Conservation (phyloP, 768 basidiomycete genomes). For the Auricularia cornea region DNA sequence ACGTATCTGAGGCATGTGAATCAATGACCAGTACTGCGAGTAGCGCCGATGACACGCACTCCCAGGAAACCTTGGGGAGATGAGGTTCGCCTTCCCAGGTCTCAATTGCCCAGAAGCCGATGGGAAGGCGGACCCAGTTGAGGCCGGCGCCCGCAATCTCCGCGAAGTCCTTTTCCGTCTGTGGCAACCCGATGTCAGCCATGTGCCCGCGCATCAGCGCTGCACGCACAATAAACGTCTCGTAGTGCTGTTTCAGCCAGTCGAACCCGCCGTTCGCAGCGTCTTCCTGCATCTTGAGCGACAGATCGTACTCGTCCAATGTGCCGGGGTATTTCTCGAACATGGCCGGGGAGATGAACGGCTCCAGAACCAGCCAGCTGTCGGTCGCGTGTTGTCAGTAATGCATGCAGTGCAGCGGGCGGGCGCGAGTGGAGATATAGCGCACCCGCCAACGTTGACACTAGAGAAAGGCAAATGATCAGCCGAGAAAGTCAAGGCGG, state of each 20-base stretch:
- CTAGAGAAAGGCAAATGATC: constrained; percentile 19
- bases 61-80: constrained; percentile 73
- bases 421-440: constrained; percentile 35
- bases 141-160: constrained; percentile 89
- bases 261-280: constrained; percentile 55
- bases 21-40: background rate
- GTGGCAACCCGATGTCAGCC: constrained; percentile 1
- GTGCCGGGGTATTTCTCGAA: constrained; percentile 56
- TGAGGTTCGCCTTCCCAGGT: constrained; percentile 72
- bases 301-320: constrained; percentile 79
- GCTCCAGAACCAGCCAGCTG: constrained; percentile 66
- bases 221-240: constrained; percentile 77
- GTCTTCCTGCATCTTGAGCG: constrained; percentile 57
- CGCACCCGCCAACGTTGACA: constrained; percentile 95
- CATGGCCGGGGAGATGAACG: constrained; percentile 58
- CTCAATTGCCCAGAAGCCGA: constrained; percentile 93
- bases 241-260: constrained; percentile 81
- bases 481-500: background rate
- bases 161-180: constrained; percentile 95
- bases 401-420: background rate
- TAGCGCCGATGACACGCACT: constrained; percentile 27
- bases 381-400: no score
- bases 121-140: constrained; percentile 85
- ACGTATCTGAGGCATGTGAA: constrained; percentile 51
- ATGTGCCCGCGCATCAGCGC: constrained; percentile 1